Base-by-base conservation (phyloP, 2,329 filamentous ascomycete species). In the Hymenoscyphus albidus region DNA sequence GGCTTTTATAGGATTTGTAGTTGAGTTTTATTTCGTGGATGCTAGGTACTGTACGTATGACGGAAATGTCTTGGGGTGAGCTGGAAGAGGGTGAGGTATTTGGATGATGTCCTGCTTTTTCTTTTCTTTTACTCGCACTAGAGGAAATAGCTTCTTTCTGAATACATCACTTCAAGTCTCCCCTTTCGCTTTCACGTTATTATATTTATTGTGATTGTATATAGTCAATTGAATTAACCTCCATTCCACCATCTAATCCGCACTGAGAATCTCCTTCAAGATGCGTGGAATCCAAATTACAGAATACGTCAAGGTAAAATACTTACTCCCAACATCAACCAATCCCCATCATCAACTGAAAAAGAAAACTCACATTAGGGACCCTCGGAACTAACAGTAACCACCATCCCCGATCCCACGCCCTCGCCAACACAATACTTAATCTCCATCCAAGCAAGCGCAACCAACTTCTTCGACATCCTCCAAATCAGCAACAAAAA, bases 401-500 rank as follows among this genome's bases (percentile, higher is more conserved):
- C 86, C 18, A 82, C 86, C 27, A 84, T 97, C 14, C 87, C 92
- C 18, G 91, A 93, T 62, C 93, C 92, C 0, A 79, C 80, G 1
- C 91, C 93, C 1, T 81, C 83, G 9, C 78, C 86, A 39, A 81
- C 90, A 74, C 87, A 97, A 79, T 98, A 97, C 76, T 83, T 96
- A 68, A 90, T 98, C 75, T 85, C 88, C 74, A 90, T 98, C 73
- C 91, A 92, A 78, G 92, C 94, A 58, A 85, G 90, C 0, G 94
- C 92, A 22, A 91, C 92, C 73, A 98, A 98, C 80, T 98, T 98
- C 84, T 98, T 97, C 81, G 94, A 98, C 77, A 90, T 97, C 64
- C 86, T 98, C 62, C 94, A 98, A 76, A 92, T 97, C 74, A 89
- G 92, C 74, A 94, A 94, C 64, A 96, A 96, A 85, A 98, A 98